Evolutionary conservation across 2,329 filamentous ascomycete species (phyloP), one percentile per base, ranked within the genome.

Genomic region (Sclerotinia nivalis): DNA sequence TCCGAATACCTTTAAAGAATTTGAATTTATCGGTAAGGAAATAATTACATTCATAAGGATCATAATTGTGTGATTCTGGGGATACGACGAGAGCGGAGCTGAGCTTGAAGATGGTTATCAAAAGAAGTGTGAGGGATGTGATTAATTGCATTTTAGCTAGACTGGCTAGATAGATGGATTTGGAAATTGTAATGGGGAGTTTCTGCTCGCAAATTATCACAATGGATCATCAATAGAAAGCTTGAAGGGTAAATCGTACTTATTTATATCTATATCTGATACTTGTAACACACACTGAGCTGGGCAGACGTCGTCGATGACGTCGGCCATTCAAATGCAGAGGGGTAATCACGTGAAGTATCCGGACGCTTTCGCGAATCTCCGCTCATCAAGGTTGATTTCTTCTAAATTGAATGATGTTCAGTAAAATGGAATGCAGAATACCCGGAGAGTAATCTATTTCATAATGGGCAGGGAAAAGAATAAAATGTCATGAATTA

Each of bases 401-500:
- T 50, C 10, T 65, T 22, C 47, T 52, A 25, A 40, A 25, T 37
- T n/a, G 5, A 13, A 43, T 40, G n/a, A 37, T 28, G 3, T 40
- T 6, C 20, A 40, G 49, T 18, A n/a, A n/a, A 40, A 40, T 13
- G 25, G 1, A 40, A 28, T 15, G 40, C 40, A 18, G 40, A 43
- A 25, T 13, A 2, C 22, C 22, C 13, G 7, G 1, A 37, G 22
- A 28, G 43, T 37, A 18, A 18, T 7, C 34, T 18, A 52, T 22
- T 18, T 65, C 15, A 52, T 40, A 28, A 62, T 37, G 18, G n/a
- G 10, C 28, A 49, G 34, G 47, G 9, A n/a, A 40, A 52, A n/a
- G 25, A 65, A 52, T 52, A 43, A 61, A 65, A 52, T 20, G 34
- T 43, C 15, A 43, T 65, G 61, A 65, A 65, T 65, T 65, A 65